These are phyloP conservation scores for Neobulgaria alba DNA, from an alignment of 2,329 filamentous ascomycete genomes.

Conservation along the genomic window DNA sequence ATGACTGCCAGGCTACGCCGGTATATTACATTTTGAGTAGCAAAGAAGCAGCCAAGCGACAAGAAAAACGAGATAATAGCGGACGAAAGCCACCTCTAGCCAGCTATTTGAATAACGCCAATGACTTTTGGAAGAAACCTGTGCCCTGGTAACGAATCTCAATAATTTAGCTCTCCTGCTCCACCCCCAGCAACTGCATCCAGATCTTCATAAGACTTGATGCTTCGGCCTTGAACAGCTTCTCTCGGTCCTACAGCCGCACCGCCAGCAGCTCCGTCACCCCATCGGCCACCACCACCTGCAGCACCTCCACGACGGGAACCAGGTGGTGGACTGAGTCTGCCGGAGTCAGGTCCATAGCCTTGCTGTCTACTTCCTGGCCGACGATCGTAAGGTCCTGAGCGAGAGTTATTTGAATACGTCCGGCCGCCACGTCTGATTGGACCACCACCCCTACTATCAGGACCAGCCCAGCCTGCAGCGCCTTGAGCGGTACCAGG, in stretches of 20 bases:
- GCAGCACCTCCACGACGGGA: conserved; percentile 41
- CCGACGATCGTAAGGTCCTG: conserved; percentile 68
- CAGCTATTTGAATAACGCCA: neutral
- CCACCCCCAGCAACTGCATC: conserved; percentile 73
- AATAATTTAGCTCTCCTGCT: conserved; percentile 87
- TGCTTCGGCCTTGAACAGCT: conserved; percentile 81
- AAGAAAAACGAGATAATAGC: neutral
- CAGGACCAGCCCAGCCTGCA: conserved; percentile 42
- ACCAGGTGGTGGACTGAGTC: conserved; percentile 39
- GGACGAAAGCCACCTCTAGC: neutral
- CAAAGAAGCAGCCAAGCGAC: neutral
- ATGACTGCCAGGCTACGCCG: too few species aligned
- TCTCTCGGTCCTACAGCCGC: conserved; percentile 78
- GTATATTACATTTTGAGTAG: neutral
- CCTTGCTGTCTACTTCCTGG: conserved; percentile 39
- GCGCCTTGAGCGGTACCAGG: conserved; percentile 35
- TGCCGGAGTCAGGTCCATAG: conserved; percentile 38
- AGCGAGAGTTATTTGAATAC: conserved; percentile 49
- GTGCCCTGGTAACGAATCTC: conserved; percentile 3
- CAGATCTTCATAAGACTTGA: conserved; percentile 96
- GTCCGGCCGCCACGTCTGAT: conserved; percentile 60
- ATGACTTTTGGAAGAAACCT: neutral
- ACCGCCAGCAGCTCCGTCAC: conserved; percentile 64
- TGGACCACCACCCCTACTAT: conserved; percentile 52
- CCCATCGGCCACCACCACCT: conserved; percentile 53